Percentiles rank a stretch among this genome's conserved stretches.
These are phyloP conservation scores for Mortierella antarctica DNA, from an alignment of 192 early-diverging fungal genomes.

Conservation along the genomic window DNA sequence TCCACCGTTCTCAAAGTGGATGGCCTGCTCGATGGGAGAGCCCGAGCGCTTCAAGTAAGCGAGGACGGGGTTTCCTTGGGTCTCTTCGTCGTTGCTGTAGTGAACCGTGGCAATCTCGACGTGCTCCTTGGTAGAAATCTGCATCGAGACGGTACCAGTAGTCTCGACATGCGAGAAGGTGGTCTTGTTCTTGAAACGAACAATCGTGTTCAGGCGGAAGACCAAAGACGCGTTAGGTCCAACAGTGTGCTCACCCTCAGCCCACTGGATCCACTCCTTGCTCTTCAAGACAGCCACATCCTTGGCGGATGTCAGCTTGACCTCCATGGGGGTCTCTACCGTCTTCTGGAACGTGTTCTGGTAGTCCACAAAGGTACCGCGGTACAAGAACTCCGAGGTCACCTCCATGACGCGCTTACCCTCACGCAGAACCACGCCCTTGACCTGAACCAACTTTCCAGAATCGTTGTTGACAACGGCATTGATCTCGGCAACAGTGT, in stretches of 20 bases:
- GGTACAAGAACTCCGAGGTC: constrained; percentile 91
- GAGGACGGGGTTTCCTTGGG: constrained; percentile 88
- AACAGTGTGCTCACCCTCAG: constrained; percentile 68
- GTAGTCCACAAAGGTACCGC: constrained; percentile 89
- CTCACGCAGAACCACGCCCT: constrained; percentile 79
- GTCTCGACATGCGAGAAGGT: constrained; percentile 81
- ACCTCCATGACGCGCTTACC: constrained; percentile 87
- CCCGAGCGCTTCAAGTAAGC: constrained; percentile 91
- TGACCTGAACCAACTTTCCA: constrained; percentile 93
- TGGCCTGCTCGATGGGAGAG: constrained; percentile 86
- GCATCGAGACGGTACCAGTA: constrained; percentile 77
- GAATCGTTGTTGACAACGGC: constrained; percentile 89
- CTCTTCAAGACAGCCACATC: constrained; percentile 91
- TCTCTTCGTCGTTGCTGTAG: constrained; percentile 74
- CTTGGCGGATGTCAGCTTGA: constrained; percentile 78
- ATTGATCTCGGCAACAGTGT: constrained; percentile 84
- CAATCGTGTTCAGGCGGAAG: constrained; percentile 81
- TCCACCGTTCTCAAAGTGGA: constrained; percentile 90
- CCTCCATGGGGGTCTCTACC: constrained; percentile 82
- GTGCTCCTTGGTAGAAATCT: constrained; percentile 83
- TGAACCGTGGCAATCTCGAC: constrained; percentile 86
- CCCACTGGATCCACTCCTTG: constrained; percentile 90
- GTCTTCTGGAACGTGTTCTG: constrained; percentile 88
- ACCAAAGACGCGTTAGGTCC: constrained; percentile 71
- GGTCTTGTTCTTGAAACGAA: constrained; percentile 67